Conservation (phyloP, 345 rosid genomes). For the Euphorbia peplus region DNA sequence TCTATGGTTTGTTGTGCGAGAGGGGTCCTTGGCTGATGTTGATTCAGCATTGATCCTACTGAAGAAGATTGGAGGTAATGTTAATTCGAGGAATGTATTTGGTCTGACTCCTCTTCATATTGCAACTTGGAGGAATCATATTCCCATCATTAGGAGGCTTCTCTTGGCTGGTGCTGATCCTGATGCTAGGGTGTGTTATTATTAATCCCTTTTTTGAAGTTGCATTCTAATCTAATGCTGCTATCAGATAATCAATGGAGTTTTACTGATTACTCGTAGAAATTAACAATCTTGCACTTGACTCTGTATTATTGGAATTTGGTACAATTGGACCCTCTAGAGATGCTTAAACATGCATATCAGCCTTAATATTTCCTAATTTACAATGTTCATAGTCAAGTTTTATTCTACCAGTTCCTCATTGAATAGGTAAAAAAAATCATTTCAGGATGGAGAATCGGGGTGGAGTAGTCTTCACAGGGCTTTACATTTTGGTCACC, state of each 20-base stretch:
- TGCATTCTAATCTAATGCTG: not conserved
- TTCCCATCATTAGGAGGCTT: conserved; percentile 85
- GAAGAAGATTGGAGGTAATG: conserved; percentile 82
- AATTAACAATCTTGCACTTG: not conserved
- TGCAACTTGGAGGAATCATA: conserved; percentile 92
- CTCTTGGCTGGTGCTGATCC: conserved; percentile 96
- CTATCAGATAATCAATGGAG: not conserved
- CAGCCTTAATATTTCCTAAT: not conserved
- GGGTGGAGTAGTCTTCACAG: conserved; percentile 98
- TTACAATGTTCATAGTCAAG: not conserved
- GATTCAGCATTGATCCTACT: conserved; percentile 58
- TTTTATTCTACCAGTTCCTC: not conserved
- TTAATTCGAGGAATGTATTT: conserved; percentile 64
- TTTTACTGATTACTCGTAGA: not conserved
- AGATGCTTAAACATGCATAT: not conserved
- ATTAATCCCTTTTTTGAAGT: conserved; percentile 4
- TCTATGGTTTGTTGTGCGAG: conserved; percentile 69
- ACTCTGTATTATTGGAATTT: not conserved
- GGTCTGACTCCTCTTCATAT: conserved; percentile 89
- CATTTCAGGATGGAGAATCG: conserved; percentile 94
- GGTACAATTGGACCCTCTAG: not conserved
- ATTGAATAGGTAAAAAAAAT: conserved; percentile 5
- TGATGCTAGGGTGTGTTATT: conserved; percentile 81
- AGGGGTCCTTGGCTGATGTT: conserved; percentile 82
- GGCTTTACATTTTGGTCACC: conserved; percentile 98